These are phyloP conservation scores for Cicer judaicum DNA, from an alignment of 306 rosid species.

Conservation along the genomic window DNA sequence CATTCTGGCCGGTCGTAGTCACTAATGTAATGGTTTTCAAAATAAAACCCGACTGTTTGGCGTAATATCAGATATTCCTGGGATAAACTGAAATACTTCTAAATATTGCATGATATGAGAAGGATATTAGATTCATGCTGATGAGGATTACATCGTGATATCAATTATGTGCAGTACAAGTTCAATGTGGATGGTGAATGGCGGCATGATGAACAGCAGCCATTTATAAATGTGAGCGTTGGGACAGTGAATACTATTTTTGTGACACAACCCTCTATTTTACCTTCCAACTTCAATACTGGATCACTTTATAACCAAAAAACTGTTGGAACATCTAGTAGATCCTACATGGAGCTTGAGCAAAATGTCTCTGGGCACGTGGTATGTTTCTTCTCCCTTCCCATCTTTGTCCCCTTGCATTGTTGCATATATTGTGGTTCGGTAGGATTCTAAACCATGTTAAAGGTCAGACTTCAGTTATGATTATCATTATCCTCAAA, in stretches of 20 bases:
- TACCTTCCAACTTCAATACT: constrained; percentile 44
- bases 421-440: constrained; percentile 18
- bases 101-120: constrained; percentile 13
- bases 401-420: constrained; percentile 5
- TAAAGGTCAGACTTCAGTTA: not conserved
- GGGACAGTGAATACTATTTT: constrained; percentile 70
- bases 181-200: constrained; percentile 81
- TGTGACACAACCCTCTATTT: constrained; percentile 47
- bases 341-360: constrained; percentile 77
- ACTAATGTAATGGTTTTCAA: constrained; percentile 7
- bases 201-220: constrained; percentile 78
- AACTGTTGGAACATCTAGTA: constrained; percentile 46
- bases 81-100: constrained; percentile 15
- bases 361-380: constrained; percentile 43
- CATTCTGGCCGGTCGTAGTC: constrained; percentile 11
- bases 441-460: constrained; percentile 10
- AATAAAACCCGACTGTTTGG: constrained; percentile 2
- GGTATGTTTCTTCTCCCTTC: constrained; percentile 48
- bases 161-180: constrained; percentile 62
- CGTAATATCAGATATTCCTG: constrained; percentile 1
- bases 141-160: constrained; percentile 34
- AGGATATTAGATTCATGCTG: constrained; percentile 34
- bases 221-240: constrained; percentile 50
- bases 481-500: constrained; percentile 1
- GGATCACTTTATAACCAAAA: constrained; percentile 47